Conservation (phyloP, 2,329 filamentous ascomycete species). For the Lojkania enalia region DNA sequence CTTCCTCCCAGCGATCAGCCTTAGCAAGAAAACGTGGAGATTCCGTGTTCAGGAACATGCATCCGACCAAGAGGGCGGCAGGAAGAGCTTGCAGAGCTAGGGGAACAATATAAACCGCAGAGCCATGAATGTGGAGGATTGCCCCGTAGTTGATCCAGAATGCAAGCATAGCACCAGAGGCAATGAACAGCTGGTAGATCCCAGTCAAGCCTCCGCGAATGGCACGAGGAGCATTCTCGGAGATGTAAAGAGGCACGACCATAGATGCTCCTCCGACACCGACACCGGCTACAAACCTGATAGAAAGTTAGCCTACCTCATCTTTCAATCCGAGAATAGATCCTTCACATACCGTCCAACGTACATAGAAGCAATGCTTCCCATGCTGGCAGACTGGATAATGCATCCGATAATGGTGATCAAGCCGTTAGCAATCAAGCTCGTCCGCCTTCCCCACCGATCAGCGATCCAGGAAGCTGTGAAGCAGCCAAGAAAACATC, state of each 20-base stretch:
- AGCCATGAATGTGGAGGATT: slow-evolving; percentile 51
- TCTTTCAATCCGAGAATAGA: not conserved
- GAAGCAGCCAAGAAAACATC: slow-evolving; percentile 68
- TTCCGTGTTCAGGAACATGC: slow-evolving; percentile 67
- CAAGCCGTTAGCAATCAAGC: slow-evolving; percentile 60
- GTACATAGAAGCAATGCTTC: slow-evolving; percentile 65
- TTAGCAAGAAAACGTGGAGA: slow-evolving; percentile 70
- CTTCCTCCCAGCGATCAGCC: slow-evolving; percentile 69
- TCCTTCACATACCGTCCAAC: slow-evolving; percentile 58
- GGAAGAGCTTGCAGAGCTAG: slow-evolving; percentile 67
- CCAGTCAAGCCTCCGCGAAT: slow-evolving; percentile 64
- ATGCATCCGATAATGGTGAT: slow-evolving; percentile 65
- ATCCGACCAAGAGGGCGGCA: slow-evolving; percentile 61
- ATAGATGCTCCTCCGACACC: slow-evolving; percentile 58
- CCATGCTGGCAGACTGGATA: slow-evolving; percentile 65
- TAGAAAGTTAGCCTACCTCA: slow-evolving; percentile 3
- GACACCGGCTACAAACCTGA: slow-evolving; percentile 57
- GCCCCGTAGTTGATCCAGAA: slow-evolving; percentile 61
- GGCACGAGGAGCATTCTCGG: slow-evolving; percentile 62
- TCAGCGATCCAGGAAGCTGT: slow-evolving; percentile 60
- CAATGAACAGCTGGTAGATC: slow-evolving; percentile 63
- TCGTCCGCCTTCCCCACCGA: slow-evolving; percentile 57
- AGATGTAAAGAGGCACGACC: slow-evolving; percentile 64
- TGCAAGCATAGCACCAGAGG: slow-evolving; percentile 55
- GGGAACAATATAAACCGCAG: slow-evolving; percentile 62